Base-by-base conservation (phyloP, 2,329 filamentous ascomycete genomes). In the Polytolypa hystricis region DNA sequence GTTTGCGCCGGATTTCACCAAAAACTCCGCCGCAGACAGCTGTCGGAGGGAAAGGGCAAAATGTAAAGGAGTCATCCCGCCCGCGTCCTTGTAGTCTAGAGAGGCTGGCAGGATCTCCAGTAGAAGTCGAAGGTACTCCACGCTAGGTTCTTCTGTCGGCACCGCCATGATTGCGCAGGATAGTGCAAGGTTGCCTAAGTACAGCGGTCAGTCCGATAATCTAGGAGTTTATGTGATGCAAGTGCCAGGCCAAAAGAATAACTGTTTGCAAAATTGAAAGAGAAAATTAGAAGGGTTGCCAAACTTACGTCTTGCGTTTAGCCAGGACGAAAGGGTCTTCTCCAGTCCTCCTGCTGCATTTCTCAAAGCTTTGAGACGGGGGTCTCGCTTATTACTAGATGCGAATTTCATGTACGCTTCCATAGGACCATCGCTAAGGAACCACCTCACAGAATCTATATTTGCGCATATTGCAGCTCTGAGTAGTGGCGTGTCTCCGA, bases 391-490 rank as follows among this genome's bases (percentile, higher is more conserved):
- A 37, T 81, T 71, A 1, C 64, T 55, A 44, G 76, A 71, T 0
- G 77, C 69, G 51, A 86, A 91, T 30, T 84, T 74, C 17, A 69
- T 57, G 50, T 91, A 91, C 37, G 73, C 66, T 18, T 76, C 68
- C 46, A 74, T 60, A 0, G 84, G 82, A 1, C 74, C 71, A 42
- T 84, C 80, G 39, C 80, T 77, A 38, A 85, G 57, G 54, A 89
- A 84, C 74, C 82, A 93, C 50, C 91, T 77, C 0, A 84, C 73
- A 12, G 71, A 70, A 26, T 79, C 72, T n/a, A 89, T 53, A 14
- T 66, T 79, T 3, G 76, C 58, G n/a, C 45, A 35, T 4, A 47
- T 33, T 1, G 56, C 55, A 17, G 57, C 50, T 5, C 46, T 37
- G 14, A 64, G 46, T 11, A 65, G 48, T 1, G 60, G 56, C 6